Evolutionary conservation across 345 rosid genomes (phyloP).

Genomic region (Sonneratia caseolaris): DNA sequence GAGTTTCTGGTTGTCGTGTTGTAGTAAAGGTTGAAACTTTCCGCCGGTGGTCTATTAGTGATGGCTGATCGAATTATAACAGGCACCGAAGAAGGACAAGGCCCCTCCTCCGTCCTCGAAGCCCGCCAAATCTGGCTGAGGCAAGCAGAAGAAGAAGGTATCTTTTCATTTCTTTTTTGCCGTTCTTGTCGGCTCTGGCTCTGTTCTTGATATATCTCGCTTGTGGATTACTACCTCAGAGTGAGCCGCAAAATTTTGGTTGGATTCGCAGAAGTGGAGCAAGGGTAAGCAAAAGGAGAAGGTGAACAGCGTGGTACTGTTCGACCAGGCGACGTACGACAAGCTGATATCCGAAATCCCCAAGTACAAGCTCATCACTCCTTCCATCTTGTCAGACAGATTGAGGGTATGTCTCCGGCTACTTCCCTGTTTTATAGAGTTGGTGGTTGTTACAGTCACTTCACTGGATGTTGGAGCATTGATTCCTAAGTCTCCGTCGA

Average conservation of each 20-base stretch:
- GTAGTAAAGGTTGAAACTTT: background rate
- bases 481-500: background rate
- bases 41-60: background rate
- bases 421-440: background rate
- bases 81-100: constrained; percentile 74
- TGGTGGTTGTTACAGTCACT: background rate
- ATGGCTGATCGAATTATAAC: background rate
- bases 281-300: constrained; percentile 60
- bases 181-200: background rate
- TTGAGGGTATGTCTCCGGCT: constrained; percentile 24
- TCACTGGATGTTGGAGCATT: background rate
- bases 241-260: background rate
- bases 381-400: constrained; percentile 47
- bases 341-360: constrained; percentile 39
- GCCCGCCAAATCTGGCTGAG: constrained; percentile 68
- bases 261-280: constrained; percentile 42
- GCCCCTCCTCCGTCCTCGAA: constrained; percentile 68
- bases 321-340: constrained; percentile 43
- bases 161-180: background rate
- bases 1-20: background rate
- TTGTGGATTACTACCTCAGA: background rate
- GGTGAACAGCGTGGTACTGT: constrained; percentile 48
- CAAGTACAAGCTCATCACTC: constrained; percentile 44
- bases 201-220: background rate
- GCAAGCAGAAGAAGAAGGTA: constrained; percentile 82